Conservation (phyloP, 176 grass and related monocot genomes). For the Lolium multiflorum region DNA sequence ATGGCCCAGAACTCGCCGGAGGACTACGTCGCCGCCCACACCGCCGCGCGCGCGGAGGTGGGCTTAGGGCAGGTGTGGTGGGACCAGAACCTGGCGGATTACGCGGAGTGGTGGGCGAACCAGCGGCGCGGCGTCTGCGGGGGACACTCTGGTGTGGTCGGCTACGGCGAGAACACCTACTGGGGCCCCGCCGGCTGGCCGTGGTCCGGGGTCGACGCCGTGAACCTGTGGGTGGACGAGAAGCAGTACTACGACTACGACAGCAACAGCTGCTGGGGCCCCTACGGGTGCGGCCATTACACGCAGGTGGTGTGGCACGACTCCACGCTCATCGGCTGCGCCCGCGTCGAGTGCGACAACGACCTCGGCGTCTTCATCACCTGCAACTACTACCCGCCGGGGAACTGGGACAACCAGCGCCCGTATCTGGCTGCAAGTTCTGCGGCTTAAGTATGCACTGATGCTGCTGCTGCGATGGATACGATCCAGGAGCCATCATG, state of each 20-base stretch:
- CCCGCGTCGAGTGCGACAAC: slow-evolving; percentile 23
- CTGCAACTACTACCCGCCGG: slow-evolving; percentile 45
- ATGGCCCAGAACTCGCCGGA: slow-evolving; percentile 47
- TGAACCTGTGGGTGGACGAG: slow-evolving; percentile 35
- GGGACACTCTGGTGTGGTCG: neutral
- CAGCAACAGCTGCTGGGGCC: neutral
- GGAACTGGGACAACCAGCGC: slow-evolving; percentile 34
- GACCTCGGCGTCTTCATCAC: slow-evolving; percentile 51
- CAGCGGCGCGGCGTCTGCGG: slow-evolving; percentile 1
- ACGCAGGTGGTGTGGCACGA: slow-evolving; percentile 55
- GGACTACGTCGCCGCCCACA: slow-evolving; percentile 53
- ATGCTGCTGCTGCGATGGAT: neutral
- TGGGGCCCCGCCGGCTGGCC: neutral
- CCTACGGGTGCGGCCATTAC: slow-evolving; percentile 42
- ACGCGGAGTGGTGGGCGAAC: slow-evolving; percentile 47
- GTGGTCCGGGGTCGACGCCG: slow-evolving; percentile 41
- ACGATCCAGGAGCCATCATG: neutral
- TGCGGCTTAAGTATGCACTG: neutral
- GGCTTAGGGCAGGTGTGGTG: slow-evolving; percentile 36
- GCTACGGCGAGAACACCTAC: neutral
- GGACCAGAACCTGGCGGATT: neutral
- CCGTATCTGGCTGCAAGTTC: neutral
- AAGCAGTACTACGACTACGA: slow-evolving; percentile 41
- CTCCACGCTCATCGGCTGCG: slow-evolving; percentile 49
- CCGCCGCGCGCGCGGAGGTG: slow-evolving; percentile 30